Evolutionary conservation across 2,329 filamentous ascomycete genomes (phyloP), one percentile per base, ranked within the genome.

Genomic region (Trichoderma guizhouense): DNA sequence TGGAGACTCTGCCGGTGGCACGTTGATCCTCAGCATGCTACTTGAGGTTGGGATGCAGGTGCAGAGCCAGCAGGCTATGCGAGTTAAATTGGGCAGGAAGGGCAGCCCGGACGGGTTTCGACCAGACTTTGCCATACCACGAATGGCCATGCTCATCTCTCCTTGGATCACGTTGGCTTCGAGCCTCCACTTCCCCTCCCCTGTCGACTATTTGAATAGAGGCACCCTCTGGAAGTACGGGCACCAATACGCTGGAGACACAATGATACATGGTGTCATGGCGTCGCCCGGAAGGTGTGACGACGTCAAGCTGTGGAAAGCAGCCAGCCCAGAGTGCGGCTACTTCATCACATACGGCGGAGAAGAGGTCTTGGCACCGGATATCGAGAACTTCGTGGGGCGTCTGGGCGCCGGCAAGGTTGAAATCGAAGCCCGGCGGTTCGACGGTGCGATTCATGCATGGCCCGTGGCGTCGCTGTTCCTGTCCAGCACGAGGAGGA

Each of bases 1-100:
- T 62, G 93, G 93, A 7, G 93, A 97, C 79, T 95, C 93, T 1
- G 93, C 93, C 1, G 93, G 93, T 5, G 93, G 88, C 18, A 91
- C 91, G 1, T 82, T 97, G 57, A 87, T 92, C 11, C 85, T 97
- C 30, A 92, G 90, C 77, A 84, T 96, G 64, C 82, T 97, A 66
- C 87, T 95, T 1, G 88, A 91, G 75, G 83, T 94, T 24, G 89
- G 88, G 11, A 76, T 78, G 28, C 78, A 81, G 51, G 72, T 73
- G 36, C 72, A 69, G 12, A 75, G 72, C 34, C 75, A 75, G 53
- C 71, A 76, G 55, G 74, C 55, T n/a, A 76, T 74, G 24, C 69
- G 71, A 4, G 57, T 71, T 12, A 74, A 75, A 12, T 18, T 68
- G 11, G 68, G 71, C 14, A 63, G 57, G 18, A 73, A 73, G 30